phyloP scores from a whole-genome alignment of 768 basidiomycete species.

The Hericium erinaceus region DNA sequence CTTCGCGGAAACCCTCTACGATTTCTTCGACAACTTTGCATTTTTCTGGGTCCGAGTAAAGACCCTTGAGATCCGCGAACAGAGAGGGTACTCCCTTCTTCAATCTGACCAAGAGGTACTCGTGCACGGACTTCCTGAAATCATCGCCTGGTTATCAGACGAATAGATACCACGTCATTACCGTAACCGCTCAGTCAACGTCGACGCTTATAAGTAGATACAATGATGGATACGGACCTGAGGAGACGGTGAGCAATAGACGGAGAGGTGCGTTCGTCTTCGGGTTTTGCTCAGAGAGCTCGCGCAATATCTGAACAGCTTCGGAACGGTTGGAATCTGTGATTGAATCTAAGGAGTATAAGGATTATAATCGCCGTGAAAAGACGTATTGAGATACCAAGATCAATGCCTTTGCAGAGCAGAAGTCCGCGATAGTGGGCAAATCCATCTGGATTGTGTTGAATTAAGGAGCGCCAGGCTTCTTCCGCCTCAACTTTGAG shows the following conservation, averaged over 20 bases:
- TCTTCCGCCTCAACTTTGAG: conserved; percentile 63
- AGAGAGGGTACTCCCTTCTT: conserved; percentile 86
- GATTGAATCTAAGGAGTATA: conserved; percentile 24
- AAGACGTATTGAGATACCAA: conserved; percentile 37
- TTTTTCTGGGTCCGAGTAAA: conserved; percentile 64
- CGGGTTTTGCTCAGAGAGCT: conserved; percentile 55
- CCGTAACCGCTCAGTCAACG: neutral
- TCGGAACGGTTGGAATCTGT: conserved; percentile 41
- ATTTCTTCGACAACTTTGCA: conserved; percentile 60
- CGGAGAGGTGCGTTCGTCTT: conserved; percentile 64
- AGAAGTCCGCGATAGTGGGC: conserved; percentile 76
- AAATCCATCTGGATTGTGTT: conserved; percentile 77
- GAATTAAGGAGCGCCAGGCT: conserved; percentile 73
- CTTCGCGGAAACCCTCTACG: conserved; percentile 40
- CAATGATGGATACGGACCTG: conserved; percentile 25
- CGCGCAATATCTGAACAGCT: conserved; percentile 48
- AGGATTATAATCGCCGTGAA: neutral
- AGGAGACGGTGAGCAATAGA: conserved; percentile 58
- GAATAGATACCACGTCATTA: neutral
- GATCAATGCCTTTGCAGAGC: conserved; percentile 48
- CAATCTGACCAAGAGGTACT: conserved; percentile 64
- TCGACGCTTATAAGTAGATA: neutral
- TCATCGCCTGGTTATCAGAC: conserved; percentile 38
- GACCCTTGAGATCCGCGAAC: conserved; percentile 83
- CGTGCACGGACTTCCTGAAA: conserved; percentile 54